Base-by-base conservation (phyloP, 2,329 filamentous ascomycete genomes). In the Onygenales sp. region DNA sequence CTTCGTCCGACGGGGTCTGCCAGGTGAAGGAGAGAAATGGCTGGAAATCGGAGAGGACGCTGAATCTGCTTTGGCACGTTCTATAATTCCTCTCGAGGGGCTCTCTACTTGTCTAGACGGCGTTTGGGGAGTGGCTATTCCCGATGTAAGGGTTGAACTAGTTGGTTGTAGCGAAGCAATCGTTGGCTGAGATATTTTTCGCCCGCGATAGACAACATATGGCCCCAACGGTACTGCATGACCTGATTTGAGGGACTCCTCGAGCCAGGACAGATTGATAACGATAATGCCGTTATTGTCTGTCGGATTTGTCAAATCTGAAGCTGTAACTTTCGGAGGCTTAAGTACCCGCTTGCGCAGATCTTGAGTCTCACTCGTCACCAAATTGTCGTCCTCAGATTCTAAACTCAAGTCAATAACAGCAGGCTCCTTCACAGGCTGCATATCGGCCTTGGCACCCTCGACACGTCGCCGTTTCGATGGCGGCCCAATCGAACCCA, bases 231-330 rank as follows among this genome's bases (percentile, higher is more conserved):
- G 72, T 5, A 81, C 62, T 11, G 74, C 52, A 36, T 62, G 61
- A 9, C 72, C 70, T 17, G 69, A 63, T 52, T 68, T 61, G 14
- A 77, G 58, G 35, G 76, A 82, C 14, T 72, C 67, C 3, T 74
- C 61, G 27, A 83, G 62, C 81, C 81, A 84, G 10, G 77, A 72
- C 5, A 79, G 58, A 55, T 71, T 78, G 43, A 82, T 61, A 2
- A 83, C 76, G 55, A 71, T 74, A n/a, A 54, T 51, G 36, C 54
- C 50, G n/a, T 51, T 43, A 7, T 50, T 14, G 8, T 49, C 42
- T 36, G 46, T 43, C 38, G 42, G 49, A 27, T 39, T 35, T 2
- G 45, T 4, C 31, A 17, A 49, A 38, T n/a, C 43, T 44, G 42
- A 42, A 45, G n/a, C 51, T 48, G 14, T 45, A n/a, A 6, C 33